These are phyloP conservation scores for Dendrostoma leiphaemia DNA, from an alignment of 2,329 filamentous ascomycete species.

Conservation along the genomic window DNA sequence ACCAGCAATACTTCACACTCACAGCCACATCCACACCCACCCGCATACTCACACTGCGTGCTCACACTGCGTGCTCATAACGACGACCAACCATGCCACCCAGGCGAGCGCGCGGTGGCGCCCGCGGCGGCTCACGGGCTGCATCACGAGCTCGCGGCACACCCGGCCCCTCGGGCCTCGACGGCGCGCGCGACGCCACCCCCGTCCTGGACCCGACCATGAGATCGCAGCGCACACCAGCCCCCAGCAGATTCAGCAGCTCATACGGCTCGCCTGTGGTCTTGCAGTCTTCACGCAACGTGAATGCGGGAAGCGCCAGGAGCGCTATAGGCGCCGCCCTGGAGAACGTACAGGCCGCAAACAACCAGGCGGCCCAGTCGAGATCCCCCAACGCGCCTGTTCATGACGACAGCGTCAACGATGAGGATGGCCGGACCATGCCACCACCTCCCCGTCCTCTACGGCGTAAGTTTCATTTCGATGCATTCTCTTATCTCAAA, in stretches of 20 bases:
- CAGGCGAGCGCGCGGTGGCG: slow-evolving; percentile 8
- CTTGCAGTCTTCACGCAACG: neutral
- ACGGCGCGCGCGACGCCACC: neutral
- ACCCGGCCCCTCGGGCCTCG: slow-evolving; percentile 1
- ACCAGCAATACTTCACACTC: neutral
- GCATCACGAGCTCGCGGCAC: slow-evolving; percentile 3
- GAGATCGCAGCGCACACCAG: slow-evolving; percentile 7
- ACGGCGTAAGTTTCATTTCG: neutral
- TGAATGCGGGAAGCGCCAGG: neutral
- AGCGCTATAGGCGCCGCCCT: neutral
- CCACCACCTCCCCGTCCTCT: neutral
- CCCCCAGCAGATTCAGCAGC: slow-evolving; percentile 26
- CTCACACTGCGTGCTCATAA: too few species aligned
- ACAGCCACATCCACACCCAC: neutral
- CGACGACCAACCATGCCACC: slow-evolving; percentile 14
- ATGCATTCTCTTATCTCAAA: neutral
- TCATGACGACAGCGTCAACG: neutral
- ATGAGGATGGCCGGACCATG: neutral
- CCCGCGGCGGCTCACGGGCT: neutral
- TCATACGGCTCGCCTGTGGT: slow-evolving; percentile 27
- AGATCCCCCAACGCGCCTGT: neutral
- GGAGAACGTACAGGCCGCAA: neutral
- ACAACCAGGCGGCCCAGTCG: neutral
- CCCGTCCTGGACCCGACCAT: neutral
- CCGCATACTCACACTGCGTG: neutral